Base-by-base conservation (phyloP, 306 rosid species). In the Hippophae rhamnoides region DNA sequence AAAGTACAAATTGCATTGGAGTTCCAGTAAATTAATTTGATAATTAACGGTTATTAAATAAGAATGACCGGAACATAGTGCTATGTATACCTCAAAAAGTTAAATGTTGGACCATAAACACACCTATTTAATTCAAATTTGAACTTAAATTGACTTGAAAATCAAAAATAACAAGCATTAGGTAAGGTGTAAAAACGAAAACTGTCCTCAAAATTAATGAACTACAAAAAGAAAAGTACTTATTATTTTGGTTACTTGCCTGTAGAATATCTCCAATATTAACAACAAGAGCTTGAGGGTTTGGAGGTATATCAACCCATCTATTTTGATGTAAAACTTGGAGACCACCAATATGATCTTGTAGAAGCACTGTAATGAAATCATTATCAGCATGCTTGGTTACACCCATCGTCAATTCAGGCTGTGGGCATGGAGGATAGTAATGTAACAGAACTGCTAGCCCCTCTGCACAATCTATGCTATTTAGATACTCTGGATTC, bases 281-380 rank as follows among this genome's bases (percentile, higher is more conserved):
- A 6, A 70, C 56, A 0, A 70, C 49, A 0, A 75, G 61, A 7
- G 80, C 72, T 6, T 67, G 66, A 4, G 62, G 42, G 6, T 52
- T 23, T 5, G 70, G 76, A 13, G 27, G 9, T 2, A 76, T 64
- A 27, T 57, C 61, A 13, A 71, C 42, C 81, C 81, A 71, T 4
- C 67, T 12, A 54, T 62, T 52, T 0, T 54, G 13, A 2, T 61
- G 43, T 3, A 45, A 42, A 38, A 71, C 54, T 57, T 76, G 76
- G 38, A 76, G 81, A 7, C 81, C 81, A 5, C 81, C 81, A 6
- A 67, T 7, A 1, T 67, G 63, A 63, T 76, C 81, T 62, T 76
- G 76, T 44, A 76, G 14, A 10, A 76, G 61, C 45, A 76, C 45
- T 0, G 74, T 71, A 23, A 76, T 8, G 64, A 71, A 75, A 41